Conservation (phyloP, 2,329 filamentous ascomycete genomes). For the Emergomyces africanus region DNA sequence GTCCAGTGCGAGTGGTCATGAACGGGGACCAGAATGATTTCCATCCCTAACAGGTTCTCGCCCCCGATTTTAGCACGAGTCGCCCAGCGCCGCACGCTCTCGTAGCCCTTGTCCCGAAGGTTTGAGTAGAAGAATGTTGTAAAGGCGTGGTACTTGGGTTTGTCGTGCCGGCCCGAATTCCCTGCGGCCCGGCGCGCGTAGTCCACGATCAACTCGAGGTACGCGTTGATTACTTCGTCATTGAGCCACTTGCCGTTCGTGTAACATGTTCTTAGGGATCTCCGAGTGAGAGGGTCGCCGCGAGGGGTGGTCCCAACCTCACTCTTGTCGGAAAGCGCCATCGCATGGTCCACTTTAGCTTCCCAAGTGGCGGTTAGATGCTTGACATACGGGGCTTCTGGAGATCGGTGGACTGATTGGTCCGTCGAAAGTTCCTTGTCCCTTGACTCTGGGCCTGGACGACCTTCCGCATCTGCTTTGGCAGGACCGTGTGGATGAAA, state of each 20-base stretch:
- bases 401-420: constrained; percentile 4
- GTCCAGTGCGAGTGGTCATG: constrained; percentile 37
- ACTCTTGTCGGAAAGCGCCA: constrained; percentile 14
- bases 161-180: constrained; percentile 21
- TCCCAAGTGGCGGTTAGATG: constrained; percentile 27
- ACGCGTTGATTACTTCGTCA: constrained; percentile 35
- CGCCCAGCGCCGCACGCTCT: constrained; percentile 31
- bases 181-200: constrained; percentile 22
- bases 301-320: constrained; percentile 21
- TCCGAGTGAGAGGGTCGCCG: constrained; percentile 25
- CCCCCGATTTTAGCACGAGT: constrained; percentile 36
- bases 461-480: constrained; percentile 1
- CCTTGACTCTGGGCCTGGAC: constrained; percentile 1
- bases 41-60: constrained; percentile 29
- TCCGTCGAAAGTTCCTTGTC: not conserved
- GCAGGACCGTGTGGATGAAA: not conserved
- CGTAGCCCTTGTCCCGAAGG: constrained; percentile 28
- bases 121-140: constrained; percentile 34
- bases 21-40: constrained; percentile 36
- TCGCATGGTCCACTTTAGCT: constrained; percentile 18
- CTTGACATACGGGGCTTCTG: constrained; percentile 21
- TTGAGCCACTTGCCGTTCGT: constrained; percentile 30
- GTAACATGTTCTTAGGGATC: constrained; percentile 26
- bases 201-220: constrained; percentile 30
- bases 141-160: constrained; percentile 32